phyloP scores from a whole-genome alignment of 1,284 basidiomycete species.

The Naganishia sp. region DNA sequence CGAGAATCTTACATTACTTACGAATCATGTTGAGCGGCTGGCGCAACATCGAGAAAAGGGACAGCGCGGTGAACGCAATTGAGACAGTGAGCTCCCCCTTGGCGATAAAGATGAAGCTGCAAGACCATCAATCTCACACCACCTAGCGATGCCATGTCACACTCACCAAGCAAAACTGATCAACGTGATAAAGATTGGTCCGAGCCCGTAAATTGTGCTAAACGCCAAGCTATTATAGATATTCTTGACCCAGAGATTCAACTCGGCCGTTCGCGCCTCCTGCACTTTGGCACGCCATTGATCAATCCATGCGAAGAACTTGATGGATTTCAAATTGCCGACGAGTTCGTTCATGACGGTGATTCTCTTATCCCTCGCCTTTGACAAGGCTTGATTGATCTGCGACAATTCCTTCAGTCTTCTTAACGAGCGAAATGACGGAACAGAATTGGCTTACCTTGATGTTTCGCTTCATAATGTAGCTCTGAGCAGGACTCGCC shows the following conservation, averaged over 20 bases:
- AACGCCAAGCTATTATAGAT: constrained; percentile 26
- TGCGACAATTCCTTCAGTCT: constrained; percentile 49
- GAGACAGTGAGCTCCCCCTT: constrained; percentile 53
- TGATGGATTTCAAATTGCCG: constrained; percentile 34
- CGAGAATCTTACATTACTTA: constrained; percentile 30
- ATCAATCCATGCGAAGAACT: constrained; percentile 54
- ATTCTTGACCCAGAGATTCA: constrained; percentile 44
- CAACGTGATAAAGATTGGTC: constrained; percentile 52
- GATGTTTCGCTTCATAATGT: constrained; percentile 60
- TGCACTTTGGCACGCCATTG: constrained; percentile 51
- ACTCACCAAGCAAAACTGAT: constrained; percentile 51
- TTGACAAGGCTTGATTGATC: constrained; percentile 71
- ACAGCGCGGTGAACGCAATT: constrained; percentile 54
- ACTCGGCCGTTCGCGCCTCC: constrained; percentile 48
- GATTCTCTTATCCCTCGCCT: constrained; percentile 81
- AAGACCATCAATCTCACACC: constrained; percentile 6
- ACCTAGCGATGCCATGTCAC: neutral
- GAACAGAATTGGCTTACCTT: constrained; percentile 55
- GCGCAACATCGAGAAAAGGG: constrained; percentile 55
- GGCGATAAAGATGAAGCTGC: constrained; percentile 50
- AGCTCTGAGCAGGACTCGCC: constrained; percentile 64
- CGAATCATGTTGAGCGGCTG: constrained; percentile 71
- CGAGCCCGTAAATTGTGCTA: constrained; percentile 42
- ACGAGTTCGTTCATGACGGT: constrained; percentile 70
- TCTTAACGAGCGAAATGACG: neutral